A percentile compares a stretch with the other conserved stretches of the same genome.
phyloP scores from a whole-genome alignment of 2,329 filamentous ascomycete species.

The Alternaria rosae region DNA sequence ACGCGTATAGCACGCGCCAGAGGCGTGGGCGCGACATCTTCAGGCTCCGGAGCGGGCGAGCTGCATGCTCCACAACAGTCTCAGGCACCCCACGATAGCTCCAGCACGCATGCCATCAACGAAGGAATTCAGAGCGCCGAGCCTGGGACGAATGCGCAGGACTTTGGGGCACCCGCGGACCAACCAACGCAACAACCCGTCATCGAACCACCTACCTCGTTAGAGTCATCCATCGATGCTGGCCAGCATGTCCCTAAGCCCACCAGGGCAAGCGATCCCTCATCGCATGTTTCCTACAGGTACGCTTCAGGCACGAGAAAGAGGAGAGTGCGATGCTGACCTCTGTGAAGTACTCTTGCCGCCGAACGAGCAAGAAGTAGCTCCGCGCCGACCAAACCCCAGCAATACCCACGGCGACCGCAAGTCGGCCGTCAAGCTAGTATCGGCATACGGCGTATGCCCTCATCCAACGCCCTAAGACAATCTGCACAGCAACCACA shows the following conservation, averaged over 20 bases:
- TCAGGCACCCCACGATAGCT: slow-evolving; percentile 41
- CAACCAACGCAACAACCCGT: slow-evolving; percentile 29
- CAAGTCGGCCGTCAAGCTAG: slow-evolving; percentile 42
- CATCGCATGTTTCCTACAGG: slow-evolving; percentile 29
- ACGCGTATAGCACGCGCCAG: slow-evolving; percentile 45
- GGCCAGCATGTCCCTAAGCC: slow-evolving; percentile 40
- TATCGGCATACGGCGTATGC: slow-evolving; percentile 46
- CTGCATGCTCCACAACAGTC: slow-evolving; percentile 40
- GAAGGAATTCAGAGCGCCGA: slow-evolving; percentile 39
- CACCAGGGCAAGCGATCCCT: slow-evolving; percentile 27
- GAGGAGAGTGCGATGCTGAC: slow-evolving; percentile 26
- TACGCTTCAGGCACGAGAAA: slow-evolving; percentile 12
- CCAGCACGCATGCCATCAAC: slow-evolving; percentile 42
- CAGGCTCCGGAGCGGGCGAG: slow-evolving; percentile 34
- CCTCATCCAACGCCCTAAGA: slow-evolving; percentile 34
- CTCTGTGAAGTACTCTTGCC: slow-evolving; percentile 18
- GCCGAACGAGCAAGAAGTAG: slow-evolving; percentile 35
- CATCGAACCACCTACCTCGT: slow-evolving; percentile 43
- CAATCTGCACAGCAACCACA: slow-evolving; percentile 30
- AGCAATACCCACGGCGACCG: slow-evolving; percentile 37
- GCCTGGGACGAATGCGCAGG: slow-evolving; percentile 41
- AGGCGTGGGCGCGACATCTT: slow-evolving; percentile 37
- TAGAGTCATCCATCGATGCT: slow-evolving; percentile 48
- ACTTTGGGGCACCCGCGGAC: slow-evolving; percentile 38
- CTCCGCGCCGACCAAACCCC: slow-evolving; percentile 32